Evolutionary conservation across 2,329 filamentous ascomycete species (phyloP).

Genomic region (Alternaria arbusti): DNA sequence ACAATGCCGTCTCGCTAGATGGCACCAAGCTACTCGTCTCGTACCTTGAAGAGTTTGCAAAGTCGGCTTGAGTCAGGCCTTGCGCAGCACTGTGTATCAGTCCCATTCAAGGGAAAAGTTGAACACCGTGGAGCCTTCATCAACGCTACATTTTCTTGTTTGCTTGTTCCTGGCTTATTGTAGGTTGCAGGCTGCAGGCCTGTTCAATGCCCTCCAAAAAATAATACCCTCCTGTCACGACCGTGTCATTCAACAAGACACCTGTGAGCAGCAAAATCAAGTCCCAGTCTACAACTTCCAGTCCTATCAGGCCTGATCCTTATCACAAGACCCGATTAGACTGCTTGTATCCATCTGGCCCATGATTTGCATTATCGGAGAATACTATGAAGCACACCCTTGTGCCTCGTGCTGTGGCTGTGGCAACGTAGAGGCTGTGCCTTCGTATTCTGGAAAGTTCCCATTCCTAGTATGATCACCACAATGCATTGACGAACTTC

Average conservation of each 20-base stretch:
- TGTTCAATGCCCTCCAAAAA: not conserved
- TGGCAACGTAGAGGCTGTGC: not conserved
- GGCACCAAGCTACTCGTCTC: conserved; percentile 71
- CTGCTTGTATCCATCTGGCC: conserved; percentile 16
- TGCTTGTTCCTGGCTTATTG: not conserved
- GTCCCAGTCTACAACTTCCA: conserved; percentile 21
- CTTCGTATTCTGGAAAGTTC: conserved; percentile 26
- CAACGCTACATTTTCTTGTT: not conserved
- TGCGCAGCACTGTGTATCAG: conserved; percentile 14
- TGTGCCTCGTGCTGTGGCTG: conserved; percentile 8
- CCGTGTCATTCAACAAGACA: conserved; percentile 35
- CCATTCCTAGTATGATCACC: not conserved
- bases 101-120: not conserved
- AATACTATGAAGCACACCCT: conserved; percentile 23
- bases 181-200: not conserved
- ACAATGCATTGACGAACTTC: not conserved
- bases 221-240: not conserved
- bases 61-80: conserved; percentile 29
- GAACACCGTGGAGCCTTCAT: not conserved
- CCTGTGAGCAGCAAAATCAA: conserved; percentile 18
- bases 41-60: conserved; percentile 68
- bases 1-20: conserved; percentile 78
- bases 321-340: conserved; percentile 3
- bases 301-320: conserved; percentile 1
- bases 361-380: conserved; percentile 26